Percentiles rank a stretch among this genome's conserved stretches.
Evolutionary conservation across 2,329 filamentous ascomycete species (phyloP).

Genomic region (Phaeosphaeriaceae sp.): DNA sequence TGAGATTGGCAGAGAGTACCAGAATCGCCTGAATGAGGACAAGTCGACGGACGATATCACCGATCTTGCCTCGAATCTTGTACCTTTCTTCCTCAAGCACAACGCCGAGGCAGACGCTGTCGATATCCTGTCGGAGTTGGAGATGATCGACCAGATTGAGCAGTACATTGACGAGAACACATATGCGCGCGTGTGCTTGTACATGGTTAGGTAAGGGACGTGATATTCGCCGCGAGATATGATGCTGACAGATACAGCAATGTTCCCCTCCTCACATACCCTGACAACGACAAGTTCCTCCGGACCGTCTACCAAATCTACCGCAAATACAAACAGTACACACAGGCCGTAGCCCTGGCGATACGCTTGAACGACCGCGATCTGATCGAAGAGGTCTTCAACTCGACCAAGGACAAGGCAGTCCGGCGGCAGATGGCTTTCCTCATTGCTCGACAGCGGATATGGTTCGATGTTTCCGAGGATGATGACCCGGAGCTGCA

Average conservation of each 20-base stretch:
- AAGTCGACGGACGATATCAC: conserved; percentile 83
- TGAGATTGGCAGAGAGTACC: conserved; percentile 94
- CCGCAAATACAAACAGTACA: conserved; percentile 87
- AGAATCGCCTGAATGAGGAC: conserved; percentile 84
- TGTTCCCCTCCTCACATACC: conserved; percentile 96
- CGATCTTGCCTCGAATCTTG: conserved; percentile 81
- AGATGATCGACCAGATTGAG: conserved; percentile 92
- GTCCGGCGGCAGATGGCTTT: conserved; percentile 95
- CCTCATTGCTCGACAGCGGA: conserved; percentile 88
- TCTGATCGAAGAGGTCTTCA: conserved; percentile 82
- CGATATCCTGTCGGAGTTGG: conserved; percentile 93
- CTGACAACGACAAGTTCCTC: conserved; percentile 95
- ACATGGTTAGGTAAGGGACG: conserved; percentile 79
- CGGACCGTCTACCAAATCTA: conserved; percentile 94
- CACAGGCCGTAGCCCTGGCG: conserved; percentile 91
- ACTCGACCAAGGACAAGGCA: conserved; percentile 78
- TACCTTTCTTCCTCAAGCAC: conserved; percentile 94
- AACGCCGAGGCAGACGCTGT: conserved; percentile 98
- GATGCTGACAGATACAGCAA: conserved; percentile 64
- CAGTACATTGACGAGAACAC: conserved; percentile 93
- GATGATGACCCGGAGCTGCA: conserved; percentile 76
- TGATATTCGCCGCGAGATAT: not conserved
- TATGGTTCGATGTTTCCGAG: conserved; percentile 76
- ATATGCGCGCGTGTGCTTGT: conserved; percentile 89
- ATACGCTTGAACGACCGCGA: conserved; percentile 90